Evolutionary conservation across 441 rosid genomes (phyloP), one percentile per base, ranked within the genome.

Genomic region (Melastoma candidum): DNA sequence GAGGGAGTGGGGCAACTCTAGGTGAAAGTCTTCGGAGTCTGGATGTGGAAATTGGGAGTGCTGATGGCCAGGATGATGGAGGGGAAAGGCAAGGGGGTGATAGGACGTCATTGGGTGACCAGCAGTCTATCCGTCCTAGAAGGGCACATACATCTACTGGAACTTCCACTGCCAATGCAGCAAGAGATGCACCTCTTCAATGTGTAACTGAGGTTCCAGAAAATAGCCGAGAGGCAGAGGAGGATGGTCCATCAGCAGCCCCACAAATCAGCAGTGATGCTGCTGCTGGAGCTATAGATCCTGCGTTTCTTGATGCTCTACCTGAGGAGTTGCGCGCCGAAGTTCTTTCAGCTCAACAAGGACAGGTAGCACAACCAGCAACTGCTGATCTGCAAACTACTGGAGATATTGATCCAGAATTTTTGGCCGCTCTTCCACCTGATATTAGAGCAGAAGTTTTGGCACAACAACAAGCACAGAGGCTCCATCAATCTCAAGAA

Each of bases 41-140:
- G 58, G 99, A 94, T 69, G 99, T 94, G 75, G 99, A 94, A 68
- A 94, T 94, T 48, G 99, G 99, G 66, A 94, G 99, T 74, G 99
- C 96, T 39, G 99, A 94, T 87, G 99, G 99, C 25, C 99, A 87
- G 74, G 99, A 89, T 61, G 99, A 94, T 69, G 89, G 90, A 66
- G 89, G 86, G 41, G 99, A 94, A 59, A 82, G 99, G 72, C 95
- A 82, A 69, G 93, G 93, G 51, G 72, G 89, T 54, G 87, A 84
- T 59, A 72, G 95, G 75, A 69, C 65, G 54, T 59, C 76, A 46
- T 62, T 66, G 68, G 78, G 70, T 63, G 83, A 85, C 64, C 75
- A 73, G 44, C 87, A 74, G 53, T 71, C 74, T 60, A 64, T 72
- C 63, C 93, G 97, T 29, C 47, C 72, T 41, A 89, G 97, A 73